Evolutionary conservation across 371 early-diverging fungal genomes (phyloP).

Genomic region (Syncephalastrum sp.): DNA sequence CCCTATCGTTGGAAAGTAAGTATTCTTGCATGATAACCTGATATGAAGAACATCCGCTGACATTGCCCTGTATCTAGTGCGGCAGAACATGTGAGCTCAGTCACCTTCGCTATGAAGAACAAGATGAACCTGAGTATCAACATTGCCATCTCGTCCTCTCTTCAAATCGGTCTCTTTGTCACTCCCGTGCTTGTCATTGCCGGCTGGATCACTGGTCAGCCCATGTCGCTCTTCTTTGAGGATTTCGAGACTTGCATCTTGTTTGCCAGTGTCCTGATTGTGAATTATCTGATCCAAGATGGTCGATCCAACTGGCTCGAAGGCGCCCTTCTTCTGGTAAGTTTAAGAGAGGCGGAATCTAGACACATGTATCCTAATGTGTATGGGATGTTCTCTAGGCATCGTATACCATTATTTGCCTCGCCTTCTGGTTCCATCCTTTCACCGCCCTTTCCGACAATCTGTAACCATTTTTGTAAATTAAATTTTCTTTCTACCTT

Average conservation of each 20-base stretch:
- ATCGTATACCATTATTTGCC: conserved; percentile 72
- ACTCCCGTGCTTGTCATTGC: conserved; percentile 83
- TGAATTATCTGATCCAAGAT: conserved; percentile 78
- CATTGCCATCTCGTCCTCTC: conserved; percentile 85
- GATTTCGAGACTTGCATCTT: conserved; percentile 81
- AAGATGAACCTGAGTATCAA: conserved; percentile 90
- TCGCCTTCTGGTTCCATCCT: conserved; percentile 72
- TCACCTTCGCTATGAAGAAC: conserved; percentile 82
- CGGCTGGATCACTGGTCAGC: conserved; percentile 83
- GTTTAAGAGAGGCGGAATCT: not conserved
- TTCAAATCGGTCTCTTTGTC: conserved; percentile 90
- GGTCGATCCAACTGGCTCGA: conserved; percentile 84
- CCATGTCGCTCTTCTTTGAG: conserved; percentile 81
- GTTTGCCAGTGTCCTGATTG: conserved; percentile 84
- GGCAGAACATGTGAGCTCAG: conserved; percentile 76
- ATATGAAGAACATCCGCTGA: not conserved
- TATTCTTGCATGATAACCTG: not conserved
- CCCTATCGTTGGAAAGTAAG: conserved; percentile 78
- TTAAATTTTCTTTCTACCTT: not conserved
- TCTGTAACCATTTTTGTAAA: conserved; percentile 3
- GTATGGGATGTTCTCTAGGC: conserved; percentile 15
- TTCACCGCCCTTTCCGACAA: conserved; percentile 3
- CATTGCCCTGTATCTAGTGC: conserved; percentile 24
- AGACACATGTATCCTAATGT: not conserved
- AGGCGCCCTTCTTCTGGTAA: conserved; percentile 73